Evolutionary conservation across 352 stramenopile species (phyloP).

Genomic region (Phytophthora vignae): DNA sequence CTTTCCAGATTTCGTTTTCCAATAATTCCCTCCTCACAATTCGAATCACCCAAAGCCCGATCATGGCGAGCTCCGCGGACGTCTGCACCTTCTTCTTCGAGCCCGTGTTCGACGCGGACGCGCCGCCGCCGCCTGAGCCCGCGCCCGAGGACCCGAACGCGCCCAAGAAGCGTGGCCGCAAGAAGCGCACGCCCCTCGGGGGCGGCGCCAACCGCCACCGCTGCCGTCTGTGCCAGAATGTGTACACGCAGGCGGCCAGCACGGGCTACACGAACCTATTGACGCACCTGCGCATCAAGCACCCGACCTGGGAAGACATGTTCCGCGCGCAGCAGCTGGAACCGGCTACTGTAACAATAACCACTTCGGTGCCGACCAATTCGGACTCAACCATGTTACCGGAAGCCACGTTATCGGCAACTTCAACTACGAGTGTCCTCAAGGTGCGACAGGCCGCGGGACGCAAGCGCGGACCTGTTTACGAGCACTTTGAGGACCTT

Average conservation of each 20-base stretch:
- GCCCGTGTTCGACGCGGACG: conserved; percentile 25
- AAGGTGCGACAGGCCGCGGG: conserved; percentile 24
- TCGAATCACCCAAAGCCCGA: neutral
- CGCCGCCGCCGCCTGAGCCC: neutral
- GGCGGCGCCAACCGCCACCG: conserved; percentile 37
- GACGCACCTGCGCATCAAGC: conserved; percentile 51
- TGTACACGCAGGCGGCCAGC: conserved; percentile 41
- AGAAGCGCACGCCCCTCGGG: conserved; percentile 18
- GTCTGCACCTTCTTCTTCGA: conserved; percentile 55
- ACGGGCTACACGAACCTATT: conserved; percentile 53
- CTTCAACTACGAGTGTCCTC: conserved; percentile 8
- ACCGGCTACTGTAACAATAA: neutral
- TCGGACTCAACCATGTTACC: neutral
- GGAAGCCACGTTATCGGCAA: conserved; percentile 11
- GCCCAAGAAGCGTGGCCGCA: conserved; percentile 29
- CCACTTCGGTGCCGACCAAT: neutral
- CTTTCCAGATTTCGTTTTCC: neutral
- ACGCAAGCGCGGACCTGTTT: conserved; percentile 47
- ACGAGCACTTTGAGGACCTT: conserved; percentile 46
- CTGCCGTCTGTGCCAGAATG: conserved; percentile 43
- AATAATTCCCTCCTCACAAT: conserved; percentile 14
- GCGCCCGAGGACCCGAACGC: neutral
- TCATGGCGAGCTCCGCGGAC: conserved; percentile 30
- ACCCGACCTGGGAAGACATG: conserved; percentile 37
- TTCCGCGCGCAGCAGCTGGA: conserved; percentile 25